Percentiles rank a stretch among this genome's conserved stretches.
phyloP scores from a whole-genome alignment of 768 basidiomycete species.

The Lactarius tabidus region DNA sequence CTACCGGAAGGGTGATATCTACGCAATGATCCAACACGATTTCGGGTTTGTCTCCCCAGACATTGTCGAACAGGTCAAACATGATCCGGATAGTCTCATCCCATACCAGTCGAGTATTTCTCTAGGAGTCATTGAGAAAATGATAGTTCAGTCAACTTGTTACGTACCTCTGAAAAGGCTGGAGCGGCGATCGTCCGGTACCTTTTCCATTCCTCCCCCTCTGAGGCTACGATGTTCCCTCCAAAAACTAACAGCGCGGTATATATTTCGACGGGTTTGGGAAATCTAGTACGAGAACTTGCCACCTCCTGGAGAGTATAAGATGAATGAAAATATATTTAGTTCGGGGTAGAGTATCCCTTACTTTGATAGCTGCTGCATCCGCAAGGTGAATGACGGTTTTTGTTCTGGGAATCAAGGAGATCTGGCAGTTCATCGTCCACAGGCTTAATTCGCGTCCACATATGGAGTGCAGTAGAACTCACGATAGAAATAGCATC shows the following conservation, averaged over 20 bases:
- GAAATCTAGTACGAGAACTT: constrained; percentile 47
- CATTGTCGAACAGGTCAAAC: constrained; percentile 35
- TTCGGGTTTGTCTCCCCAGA: constrained; percentile 43
- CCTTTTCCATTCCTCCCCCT: constrained; percentile 62
- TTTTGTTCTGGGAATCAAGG: background rate
- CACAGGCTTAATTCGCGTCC: background rate
- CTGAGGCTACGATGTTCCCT: constrained; percentile 58
- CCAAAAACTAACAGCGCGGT: constrained; percentile 48
- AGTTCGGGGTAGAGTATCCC: background rate
- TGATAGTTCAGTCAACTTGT: no score
- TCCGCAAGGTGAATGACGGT: constrained; percentile 14
- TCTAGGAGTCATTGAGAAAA: constrained; percentile 20
- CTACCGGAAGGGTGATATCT: constrained; percentile 52
- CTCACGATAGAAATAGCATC: constrained; percentile 12
- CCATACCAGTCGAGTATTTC: constrained; percentile 40
- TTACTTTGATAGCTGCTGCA: constrained; percentile 17
- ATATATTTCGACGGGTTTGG: constrained; percentile 52
- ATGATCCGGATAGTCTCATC: constrained; percentile 35
- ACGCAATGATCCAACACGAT: constrained; percentile 44
- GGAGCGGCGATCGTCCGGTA: constrained; percentile 60
- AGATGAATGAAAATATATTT: background rate
- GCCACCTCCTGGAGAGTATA: no score
- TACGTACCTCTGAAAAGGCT: constrained; percentile 55
- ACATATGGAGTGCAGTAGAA: background rate
- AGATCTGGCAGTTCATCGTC: background rate